These are phyloP conservation scores for Strobilomyces confusus DNA, from an alignment of 768 basidiomycete genomes.

Conservation along the genomic window DNA sequence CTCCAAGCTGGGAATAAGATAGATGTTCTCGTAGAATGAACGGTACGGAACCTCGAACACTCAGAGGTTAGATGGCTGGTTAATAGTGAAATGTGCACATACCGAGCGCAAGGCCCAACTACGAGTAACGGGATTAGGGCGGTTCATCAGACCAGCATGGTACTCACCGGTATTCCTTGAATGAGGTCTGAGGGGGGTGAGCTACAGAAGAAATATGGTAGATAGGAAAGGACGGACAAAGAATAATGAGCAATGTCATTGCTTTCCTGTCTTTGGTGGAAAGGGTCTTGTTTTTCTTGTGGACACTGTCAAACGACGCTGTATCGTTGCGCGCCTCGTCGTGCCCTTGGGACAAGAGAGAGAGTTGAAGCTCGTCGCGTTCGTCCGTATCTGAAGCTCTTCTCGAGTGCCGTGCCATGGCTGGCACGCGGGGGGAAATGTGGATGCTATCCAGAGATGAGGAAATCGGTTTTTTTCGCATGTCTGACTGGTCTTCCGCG, in stretches of 20 bases:
- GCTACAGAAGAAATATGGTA: conserved; percentile 8
- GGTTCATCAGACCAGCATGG: conserved; percentile 7
- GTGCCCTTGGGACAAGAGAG: conserved; percentile 50
- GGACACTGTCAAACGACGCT: conserved; percentile 30
- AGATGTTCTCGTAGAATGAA: conserved; percentile 94
- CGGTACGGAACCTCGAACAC: conserved; percentile 77
- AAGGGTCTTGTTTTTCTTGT: conserved; percentile 45
- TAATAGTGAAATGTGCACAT: conserved; percentile 13
- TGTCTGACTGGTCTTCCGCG: conserved; percentile 35
- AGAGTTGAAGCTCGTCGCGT: conserved; percentile 60
- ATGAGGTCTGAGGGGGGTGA: conserved; percentile 52
- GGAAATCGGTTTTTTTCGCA: conserved; percentile 47
- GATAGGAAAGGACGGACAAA: conserved; percentile 59
- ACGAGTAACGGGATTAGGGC: conserved; percentile 5
- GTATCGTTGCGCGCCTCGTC: conserved; percentile 44
- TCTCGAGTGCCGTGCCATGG: conserved; percentile 35
- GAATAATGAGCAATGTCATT: conserved; percentile 78
- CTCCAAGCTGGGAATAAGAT: conserved; percentile 94
- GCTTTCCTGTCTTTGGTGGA: conserved; percentile 77
- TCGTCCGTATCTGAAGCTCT: conserved; percentile 23
- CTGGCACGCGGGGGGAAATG: conserved; percentile 51
- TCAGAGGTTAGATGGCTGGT: conserved; percentile 3
- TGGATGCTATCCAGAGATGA: conserved; percentile 58
- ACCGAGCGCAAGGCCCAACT: conserved; percentile 91
- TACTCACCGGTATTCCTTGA: conserved; percentile 85